Base-by-base conservation (phyloP, 805 yeast species). In the Zygoascus bituminiphila region DNA sequence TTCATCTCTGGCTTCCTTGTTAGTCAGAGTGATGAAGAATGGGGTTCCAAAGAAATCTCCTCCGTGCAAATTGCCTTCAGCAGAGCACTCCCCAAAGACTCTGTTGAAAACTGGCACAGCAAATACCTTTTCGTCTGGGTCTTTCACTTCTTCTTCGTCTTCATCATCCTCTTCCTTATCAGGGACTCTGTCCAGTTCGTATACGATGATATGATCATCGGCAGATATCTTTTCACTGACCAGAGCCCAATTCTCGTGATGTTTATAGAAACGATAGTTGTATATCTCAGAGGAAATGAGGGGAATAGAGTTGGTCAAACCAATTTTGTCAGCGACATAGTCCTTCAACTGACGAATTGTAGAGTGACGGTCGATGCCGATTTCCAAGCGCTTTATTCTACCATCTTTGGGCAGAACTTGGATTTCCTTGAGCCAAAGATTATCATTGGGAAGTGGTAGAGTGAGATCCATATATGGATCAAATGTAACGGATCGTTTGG, bases 391-490 rank as follows among this genome's bases (percentile, higher is more conserved):
- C 17, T 67, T 62, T 33, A 77, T 75, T 26, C 88, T 74, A 7
- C 51, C 51, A 40, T 44, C 31, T 17, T 17, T 15, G 5, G 29
- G 21, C 21, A 37, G 19, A 15, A 87, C 67, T 1, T 75, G 70
- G 31, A 91, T 72, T 19, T 74, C 74, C 37, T 80, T 82, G 26
- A 70, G 66, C 96, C 97, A 89, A 43, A 75, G 71, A 44, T 80
- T 77, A 42, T 77, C 77, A 1, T 82, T 77, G 0, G 98, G 98
- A 21, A 91, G 70, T 0, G 98, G 98, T 40, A 91, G 68, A 0
- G 98, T 88, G 54, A 91, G 68, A 60, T 88, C 96, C 66, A 81
- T 87, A 61, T 80, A 91, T 0, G 98, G 98, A 63, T 91, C 98
- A 67, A 89, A 93, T 0, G 97, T 89, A 22, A 91, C 75, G 23